phyloP scores from a whole-genome alignment of 305 asterid genomes.

The Striga hermonthica region DNA sequence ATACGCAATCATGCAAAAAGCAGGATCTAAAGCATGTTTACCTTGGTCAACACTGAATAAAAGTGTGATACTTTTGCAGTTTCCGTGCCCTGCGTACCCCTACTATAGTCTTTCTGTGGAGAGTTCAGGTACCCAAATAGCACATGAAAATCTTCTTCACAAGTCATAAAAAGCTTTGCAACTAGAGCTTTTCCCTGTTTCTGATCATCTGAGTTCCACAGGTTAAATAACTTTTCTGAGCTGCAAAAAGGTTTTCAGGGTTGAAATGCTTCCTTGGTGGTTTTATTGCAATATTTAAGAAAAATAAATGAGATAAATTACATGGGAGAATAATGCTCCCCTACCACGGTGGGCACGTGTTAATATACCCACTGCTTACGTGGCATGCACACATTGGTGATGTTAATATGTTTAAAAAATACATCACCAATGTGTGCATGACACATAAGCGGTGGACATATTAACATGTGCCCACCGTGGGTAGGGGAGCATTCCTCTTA shows the following conservation, averaged over 20 bases:
- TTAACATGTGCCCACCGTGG: too few relatives aligned
- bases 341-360: too few relatives aligned
- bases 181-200: constrained; percentile 52
- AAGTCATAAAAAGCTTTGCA: constrained; percentile 50
- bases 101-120: constrained; percentile 32
- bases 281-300: constrained; percentile 48
- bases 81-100: constrained; percentile 42
- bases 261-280: constrained; percentile 37
- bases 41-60: constrained; percentile 69
- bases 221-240: constrained; percentile 51
- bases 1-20: constrained; percentile 26
- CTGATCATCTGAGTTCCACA: constrained; percentile 65
- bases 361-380: too few relatives aligned
- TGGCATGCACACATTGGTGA: too few relatives aligned
- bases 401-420: too few relatives aligned
- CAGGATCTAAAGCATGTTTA: constrained; percentile 35
- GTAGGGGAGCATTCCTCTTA: too few relatives aligned
- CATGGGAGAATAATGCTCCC: too few relatives aligned
- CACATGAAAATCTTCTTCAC: constrained; percentile 64
- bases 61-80: constrained; percentile 60
- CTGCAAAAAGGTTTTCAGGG: constrained; percentile 30
- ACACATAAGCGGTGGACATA: too few relatives aligned
- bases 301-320: neutral
- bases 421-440: too few relatives aligned
- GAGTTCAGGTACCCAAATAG: constrained; percentile 62